These are phyloP conservation scores for Dillenia turbinata DNA, from an alignment of 164 flowering plant species.

Conservation along the genomic window DNA sequence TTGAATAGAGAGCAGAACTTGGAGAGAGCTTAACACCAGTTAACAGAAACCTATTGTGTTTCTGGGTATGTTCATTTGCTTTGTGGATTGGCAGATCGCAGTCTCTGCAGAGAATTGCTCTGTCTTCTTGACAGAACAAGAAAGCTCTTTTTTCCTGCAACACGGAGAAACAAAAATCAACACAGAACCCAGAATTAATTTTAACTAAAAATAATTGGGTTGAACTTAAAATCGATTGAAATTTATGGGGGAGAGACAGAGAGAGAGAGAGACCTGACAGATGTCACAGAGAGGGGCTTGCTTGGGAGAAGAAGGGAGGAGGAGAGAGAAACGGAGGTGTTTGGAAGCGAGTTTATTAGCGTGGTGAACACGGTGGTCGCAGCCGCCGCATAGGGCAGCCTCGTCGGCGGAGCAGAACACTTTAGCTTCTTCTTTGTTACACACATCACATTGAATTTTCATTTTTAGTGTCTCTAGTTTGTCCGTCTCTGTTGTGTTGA, in stretches of 20 bases:
- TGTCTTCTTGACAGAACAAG: constrained; percentile 81
- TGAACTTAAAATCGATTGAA: neutral
- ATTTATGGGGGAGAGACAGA: neutral
- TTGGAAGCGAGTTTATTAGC: constrained; percentile 73
- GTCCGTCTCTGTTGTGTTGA: neutral
- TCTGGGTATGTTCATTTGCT: constrained; percentile 62
- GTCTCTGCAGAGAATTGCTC: constrained; percentile 85
- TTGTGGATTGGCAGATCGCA: constrained; percentile 78
- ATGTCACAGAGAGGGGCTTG: constrained; percentile 52
- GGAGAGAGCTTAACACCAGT: constrained; percentile 77
- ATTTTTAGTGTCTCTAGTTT: constrained; percentile 16
- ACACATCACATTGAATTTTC: constrained; percentile 77
- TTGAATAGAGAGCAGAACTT: constrained; percentile 14
- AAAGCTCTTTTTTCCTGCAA: constrained; percentile 76
- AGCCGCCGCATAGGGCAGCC: constrained; percentile 57
- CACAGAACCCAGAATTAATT: neutral
- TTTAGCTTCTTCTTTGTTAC: constrained; percentile 43
- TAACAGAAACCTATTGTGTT: constrained; percentile 76
- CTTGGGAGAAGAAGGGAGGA: constrained; percentile 32
- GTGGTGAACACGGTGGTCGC: constrained; percentile 71
- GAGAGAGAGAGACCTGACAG: constrained; percentile 39
- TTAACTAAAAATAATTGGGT: too few species aligned
- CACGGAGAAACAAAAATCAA: neutral
- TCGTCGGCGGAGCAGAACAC: constrained; percentile 70
- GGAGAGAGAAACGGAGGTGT: constrained; percentile 61